phyloP scores from a whole-genome alignment of 108 stramenopile genomes.

The Cyclostephanos invisitatus region DNA sequence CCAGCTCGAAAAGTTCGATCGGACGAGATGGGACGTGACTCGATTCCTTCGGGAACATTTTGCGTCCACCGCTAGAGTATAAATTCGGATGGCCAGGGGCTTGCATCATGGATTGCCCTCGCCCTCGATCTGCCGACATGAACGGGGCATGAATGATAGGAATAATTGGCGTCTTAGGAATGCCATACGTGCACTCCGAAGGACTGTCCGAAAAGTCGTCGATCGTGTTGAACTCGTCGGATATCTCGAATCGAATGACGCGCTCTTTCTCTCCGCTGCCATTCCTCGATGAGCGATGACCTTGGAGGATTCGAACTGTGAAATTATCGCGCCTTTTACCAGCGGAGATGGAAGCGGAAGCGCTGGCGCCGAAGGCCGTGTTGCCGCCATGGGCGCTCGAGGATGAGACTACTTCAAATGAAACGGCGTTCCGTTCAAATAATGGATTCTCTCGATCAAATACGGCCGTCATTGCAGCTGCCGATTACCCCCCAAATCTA shows the following conservation, averaged over 20 bases:
- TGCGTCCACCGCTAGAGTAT: background rate
- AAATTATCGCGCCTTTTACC: slow-evolving; percentile 24
- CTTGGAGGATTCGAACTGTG: slow-evolving; percentile 46
- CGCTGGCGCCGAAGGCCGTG: background rate
- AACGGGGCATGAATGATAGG: slow-evolving; percentile 41
- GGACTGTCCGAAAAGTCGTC: background rate
- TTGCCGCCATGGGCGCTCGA: slow-evolving; percentile 3
- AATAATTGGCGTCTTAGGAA: slow-evolving; percentile 12
- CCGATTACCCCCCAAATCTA: background rate
- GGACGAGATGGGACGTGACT: slow-evolving; percentile 12
- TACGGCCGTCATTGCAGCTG: slow-evolving; percentile 13
- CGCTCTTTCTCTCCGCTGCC: slow-evolving; percentile 38
- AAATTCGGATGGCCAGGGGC: slow-evolving; percentile 5
- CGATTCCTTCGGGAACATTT: slow-evolving; percentile 9
- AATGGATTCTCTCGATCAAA: slow-evolving; percentile 44
- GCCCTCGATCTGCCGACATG: slow-evolving; percentile 34
- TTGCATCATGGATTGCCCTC: slow-evolving; percentile 10
- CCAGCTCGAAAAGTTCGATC: slow-evolving; percentile 48
- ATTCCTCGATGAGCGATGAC: slow-evolving; percentile 30
- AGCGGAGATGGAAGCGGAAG: slow-evolving; percentile 2
- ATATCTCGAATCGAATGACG: slow-evolving; percentile 55
- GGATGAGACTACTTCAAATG: slow-evolving; percentile 30
- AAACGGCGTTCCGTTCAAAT: slow-evolving; percentile 38
- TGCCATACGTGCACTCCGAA: slow-evolving; percentile 3
- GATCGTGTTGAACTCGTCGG: slow-evolving; percentile 48